These are phyloP conservation scores for Nemophila menziesii DNA, from an alignment of 257 asterid genomes.

Conservation along the genomic window DNA sequence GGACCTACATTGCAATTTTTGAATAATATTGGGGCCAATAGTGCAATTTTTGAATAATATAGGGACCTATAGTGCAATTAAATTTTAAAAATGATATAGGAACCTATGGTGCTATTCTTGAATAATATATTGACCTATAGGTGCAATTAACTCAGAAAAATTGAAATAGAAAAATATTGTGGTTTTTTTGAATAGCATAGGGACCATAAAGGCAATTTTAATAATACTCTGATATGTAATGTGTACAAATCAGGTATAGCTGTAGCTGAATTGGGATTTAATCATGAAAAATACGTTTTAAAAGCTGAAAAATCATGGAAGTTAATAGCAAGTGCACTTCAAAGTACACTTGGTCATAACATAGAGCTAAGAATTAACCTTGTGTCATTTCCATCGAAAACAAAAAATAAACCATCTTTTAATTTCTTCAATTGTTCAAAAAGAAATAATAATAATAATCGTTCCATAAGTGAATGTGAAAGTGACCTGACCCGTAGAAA, in stretches of 20 bases:
- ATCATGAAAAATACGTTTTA: conserved; percentile 39
- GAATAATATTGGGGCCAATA: too few relatives aligned
- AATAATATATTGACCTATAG: too few relatives aligned
- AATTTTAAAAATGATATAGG: too few relatives aligned
- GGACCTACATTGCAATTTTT: too few relatives aligned
- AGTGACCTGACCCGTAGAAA: conserved; percentile 38
- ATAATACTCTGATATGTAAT: background rate
- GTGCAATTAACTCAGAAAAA: too few relatives aligned
- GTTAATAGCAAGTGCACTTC: conserved; percentile 67
- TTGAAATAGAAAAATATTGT: too few relatives aligned
- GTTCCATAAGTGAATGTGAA: conserved; percentile 28
- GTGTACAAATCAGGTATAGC: conserved; percentile 41
- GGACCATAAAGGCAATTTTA: background rate
- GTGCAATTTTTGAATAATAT: too few relatives aligned
- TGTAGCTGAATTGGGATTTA: conserved; percentile 68
- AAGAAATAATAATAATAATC: conserved; percentile 31
- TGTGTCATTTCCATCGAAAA: conserved; percentile 12
- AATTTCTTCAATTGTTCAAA: conserved; percentile 59
- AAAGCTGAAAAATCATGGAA: conserved; percentile 90
- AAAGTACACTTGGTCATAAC: conserved; percentile 49
- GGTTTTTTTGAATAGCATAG: too few relatives aligned
- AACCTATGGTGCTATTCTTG: too few relatives aligned
- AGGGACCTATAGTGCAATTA: too few relatives aligned
- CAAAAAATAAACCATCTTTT: conserved; percentile 34
- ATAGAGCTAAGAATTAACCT: conserved; percentile 65